Evolutionary conservation across 345 rosid species (phyloP).

Genomic region (Gossypium arboreum): DNA sequence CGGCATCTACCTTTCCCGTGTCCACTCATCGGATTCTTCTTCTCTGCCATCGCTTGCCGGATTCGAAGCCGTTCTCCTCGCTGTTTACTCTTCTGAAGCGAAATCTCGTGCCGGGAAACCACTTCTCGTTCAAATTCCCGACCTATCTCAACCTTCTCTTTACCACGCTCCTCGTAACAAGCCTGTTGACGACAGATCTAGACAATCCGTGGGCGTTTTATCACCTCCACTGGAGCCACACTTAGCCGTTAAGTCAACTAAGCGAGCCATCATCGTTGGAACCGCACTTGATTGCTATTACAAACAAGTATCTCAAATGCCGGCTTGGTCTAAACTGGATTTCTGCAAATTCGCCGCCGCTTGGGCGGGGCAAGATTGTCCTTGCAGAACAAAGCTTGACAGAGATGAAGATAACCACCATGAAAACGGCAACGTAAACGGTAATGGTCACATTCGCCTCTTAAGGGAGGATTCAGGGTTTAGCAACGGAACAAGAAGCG

Average conservation of each 20-base stretch:
- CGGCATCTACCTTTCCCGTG: conserved; percentile 67
- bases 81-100: conserved; percentile 71
- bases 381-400: conserved; percentile 51
- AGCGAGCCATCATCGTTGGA: conserved; percentile 65
- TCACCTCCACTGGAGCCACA: conserved; percentile 74
- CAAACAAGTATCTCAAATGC: conserved; percentile 84
- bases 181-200: conserved; percentile 31
- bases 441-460: conserved; percentile 11
- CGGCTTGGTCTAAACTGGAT: conserved; percentile 84
- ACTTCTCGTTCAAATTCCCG: conserved; percentile 60
- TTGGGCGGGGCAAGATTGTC: conserved; percentile 93
- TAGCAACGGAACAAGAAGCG: background rate
- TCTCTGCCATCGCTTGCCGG: conserved; percentile 75
- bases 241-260: conserved; percentile 80
- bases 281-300: conserved; percentile 68
- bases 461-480: conserved; percentile 1
- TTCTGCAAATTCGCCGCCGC: conserved; percentile 54
- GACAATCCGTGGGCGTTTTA: conserved; percentile 51
- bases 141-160: conserved; percentile 88
- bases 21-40: conserved; percentile 62
- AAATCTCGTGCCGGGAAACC: conserved; percentile 81
- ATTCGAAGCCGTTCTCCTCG: conserved; percentile 90
- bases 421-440: conserved; percentile 27
- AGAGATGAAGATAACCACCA: conserved; percentile 18
- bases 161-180: conserved; percentile 66